Percentiles rank a stretch among this genome's conserved stretches.
Evolutionary conservation across 106 monocot species (phyloP).

Genomic region (Triglochin maritima): DNA sequence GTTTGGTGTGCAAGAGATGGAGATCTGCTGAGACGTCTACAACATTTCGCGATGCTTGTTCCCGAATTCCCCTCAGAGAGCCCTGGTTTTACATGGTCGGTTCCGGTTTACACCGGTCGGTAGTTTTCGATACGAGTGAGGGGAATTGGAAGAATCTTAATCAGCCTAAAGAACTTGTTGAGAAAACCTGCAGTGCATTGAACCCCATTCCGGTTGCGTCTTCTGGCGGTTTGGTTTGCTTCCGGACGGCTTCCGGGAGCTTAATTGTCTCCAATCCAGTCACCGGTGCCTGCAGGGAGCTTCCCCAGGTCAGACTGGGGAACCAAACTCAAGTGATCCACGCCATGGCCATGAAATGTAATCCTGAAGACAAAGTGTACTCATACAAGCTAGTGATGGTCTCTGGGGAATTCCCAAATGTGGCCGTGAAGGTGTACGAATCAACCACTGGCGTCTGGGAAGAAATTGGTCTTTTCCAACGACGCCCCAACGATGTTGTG

Average conservation of each 20-base stretch:
- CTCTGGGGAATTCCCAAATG: slow-evolving; percentile 36
- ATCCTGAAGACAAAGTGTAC: slow-evolving; percentile 4
- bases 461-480: slow-evolving; percentile 9
- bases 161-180: slow-evolving; percentile 6
- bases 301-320: slow-evolving; percentile 13
- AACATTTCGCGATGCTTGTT: slow-evolving; percentile 49
- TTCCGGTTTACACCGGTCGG: slow-evolving; percentile 22
- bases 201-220: slow-evolving; percentile 54
- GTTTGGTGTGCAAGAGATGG: slow-evolving; percentile 68
- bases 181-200: not conserved
- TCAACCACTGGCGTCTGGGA: slow-evolving; percentile 43
- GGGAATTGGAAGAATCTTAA: slow-evolving; percentile 41
- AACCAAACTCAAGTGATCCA: slow-evolving; percentile 21
- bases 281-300: slow-evolving; percentile 39
- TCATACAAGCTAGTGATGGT: slow-evolving; percentile 46
- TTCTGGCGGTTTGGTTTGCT: slow-evolving; percentile 57
- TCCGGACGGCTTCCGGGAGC: slow-evolving; percentile 18
- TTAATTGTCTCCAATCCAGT: slow-evolving; percentile 47
- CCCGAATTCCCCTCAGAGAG: slow-evolving; percentile 39
- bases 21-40: slow-evolving; percentile 37
- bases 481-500: slow-evolving; percentile 9
- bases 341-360: slow-evolving; percentile 58
- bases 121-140: slow-evolving; percentile 48
- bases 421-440: slow-evolving; percentile 35
- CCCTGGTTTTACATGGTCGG: slow-evolving; percentile 79